Evolutionary conservation across 1,139 yeast genomes (phyloP).

Genomic region (Hanseniaspora uvarum): DNA sequence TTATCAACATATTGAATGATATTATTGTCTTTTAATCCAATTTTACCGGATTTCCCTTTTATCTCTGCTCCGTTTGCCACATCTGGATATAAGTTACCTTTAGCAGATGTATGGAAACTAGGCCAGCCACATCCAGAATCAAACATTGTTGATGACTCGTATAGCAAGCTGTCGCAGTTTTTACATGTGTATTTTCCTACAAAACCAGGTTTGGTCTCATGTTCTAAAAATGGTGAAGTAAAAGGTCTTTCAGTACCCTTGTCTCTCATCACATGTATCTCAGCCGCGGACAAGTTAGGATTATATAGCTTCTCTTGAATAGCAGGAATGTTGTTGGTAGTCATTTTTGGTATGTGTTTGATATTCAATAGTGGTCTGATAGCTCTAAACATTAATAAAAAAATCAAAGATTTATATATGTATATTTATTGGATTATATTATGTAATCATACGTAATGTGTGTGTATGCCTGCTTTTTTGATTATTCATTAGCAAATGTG

Average conservation of each 20-base stretch:
- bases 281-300: not conserved
- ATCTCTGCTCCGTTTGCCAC: slow-evolving; percentile 1
- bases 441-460: not conserved
- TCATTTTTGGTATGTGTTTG: not conserved
- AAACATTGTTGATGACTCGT: slow-evolving; percentile 70
- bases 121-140: slow-evolving; percentile 98
- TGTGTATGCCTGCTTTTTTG: too few species aligned
- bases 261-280: slow-evolving; percentile 6
- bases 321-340: not conserved
- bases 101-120: slow-evolving; percentile 48
- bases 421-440: not conserved
- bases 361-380: not conserved
- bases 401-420: not conserved
- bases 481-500: too few species aligned
- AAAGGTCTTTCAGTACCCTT: slow-evolving; percentile 15
- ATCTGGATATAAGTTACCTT: not conserved
- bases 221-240: not conserved
- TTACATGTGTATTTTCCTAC: slow-evolving; percentile 72
- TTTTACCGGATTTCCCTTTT: slow-evolving; percentile 8
- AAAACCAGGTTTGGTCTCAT: not conserved
- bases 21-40: slow-evolving; percentile 13
- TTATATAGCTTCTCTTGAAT: not conserved
- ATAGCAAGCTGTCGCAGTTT: slow-evolving; percentile 71
- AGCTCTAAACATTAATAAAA: not conserved
- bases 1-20: slow-evolving; percentile 43